Percentiles rank a stretch among this genome's conserved stretches.
phyloP scores from a whole-genome alignment of 2,329 filamentous ascomycete species.

The Akanthomyces dipterigenus region DNA sequence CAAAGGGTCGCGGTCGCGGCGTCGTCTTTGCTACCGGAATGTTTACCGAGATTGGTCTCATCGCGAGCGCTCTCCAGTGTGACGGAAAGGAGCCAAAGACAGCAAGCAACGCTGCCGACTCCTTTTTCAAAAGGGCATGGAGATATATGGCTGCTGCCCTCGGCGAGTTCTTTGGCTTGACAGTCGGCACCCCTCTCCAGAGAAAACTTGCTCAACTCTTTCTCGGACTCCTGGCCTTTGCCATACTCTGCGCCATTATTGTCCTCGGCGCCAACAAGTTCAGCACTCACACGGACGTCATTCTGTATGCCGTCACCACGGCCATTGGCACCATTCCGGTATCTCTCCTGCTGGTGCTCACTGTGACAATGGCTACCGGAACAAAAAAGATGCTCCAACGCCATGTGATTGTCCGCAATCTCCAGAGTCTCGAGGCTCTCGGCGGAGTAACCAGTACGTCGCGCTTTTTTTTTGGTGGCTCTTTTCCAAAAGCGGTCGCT shows the following conservation, averaged over 20 bases:
- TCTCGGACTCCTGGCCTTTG: slow-evolving; percentile 56
- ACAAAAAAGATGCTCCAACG: slow-evolving; percentile 40
- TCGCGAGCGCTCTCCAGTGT: slow-evolving; percentile 38
- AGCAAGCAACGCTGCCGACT: slow-evolving; percentile 4
- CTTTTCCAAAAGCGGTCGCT: not conserved
- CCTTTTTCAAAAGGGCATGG: slow-evolving; percentile 1
- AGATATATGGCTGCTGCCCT: slow-evolving; percentile 11
- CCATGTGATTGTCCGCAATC: slow-evolving; percentile 41
- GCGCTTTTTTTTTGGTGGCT: not conserved
- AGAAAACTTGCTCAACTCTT: slow-evolving; percentile 62
- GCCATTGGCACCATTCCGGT: slow-evolving; percentile 40
- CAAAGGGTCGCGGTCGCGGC: slow-evolving; percentile 50
- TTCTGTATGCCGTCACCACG: slow-evolving; percentile 33
- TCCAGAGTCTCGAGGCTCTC: slow-evolving; percentile 41
- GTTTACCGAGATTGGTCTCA: slow-evolving; percentile 52
- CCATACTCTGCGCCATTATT: slow-evolving; percentile 32
- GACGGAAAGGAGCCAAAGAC: slow-evolving; percentile 8
- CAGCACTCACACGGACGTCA: slow-evolving; percentile 26
- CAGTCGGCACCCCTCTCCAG: slow-evolving; percentile 60
- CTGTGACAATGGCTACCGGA: slow-evolving; percentile 47
- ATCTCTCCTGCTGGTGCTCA: slow-evolving; percentile 40
- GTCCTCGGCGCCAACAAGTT: slow-evolving; percentile 33
- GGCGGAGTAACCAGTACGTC: slow-evolving; percentile 41
- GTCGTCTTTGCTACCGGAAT: slow-evolving; percentile 55
- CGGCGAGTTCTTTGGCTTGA: slow-evolving; percentile 37